A percentile compares a stretch with the other conserved stretches of the same genome.
Evolutionary conservation across 768 basidiomycete species (phyloP).

Genomic region (Mycena polygramma): DNA sequence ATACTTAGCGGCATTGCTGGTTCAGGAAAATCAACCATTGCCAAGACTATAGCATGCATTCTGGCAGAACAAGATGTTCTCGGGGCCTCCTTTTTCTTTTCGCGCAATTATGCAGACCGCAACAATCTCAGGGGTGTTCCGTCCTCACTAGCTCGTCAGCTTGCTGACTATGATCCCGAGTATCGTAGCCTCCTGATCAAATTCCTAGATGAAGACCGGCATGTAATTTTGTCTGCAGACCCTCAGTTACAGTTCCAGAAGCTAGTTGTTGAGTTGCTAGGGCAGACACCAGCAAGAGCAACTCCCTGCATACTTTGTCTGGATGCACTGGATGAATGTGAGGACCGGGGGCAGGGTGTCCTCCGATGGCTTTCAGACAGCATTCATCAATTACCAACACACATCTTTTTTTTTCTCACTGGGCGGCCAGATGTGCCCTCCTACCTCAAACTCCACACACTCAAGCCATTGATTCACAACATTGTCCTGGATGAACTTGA

Average conservation of each 20-base stretch:
- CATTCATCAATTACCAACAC: background rate
- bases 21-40: conserved; percentile 24
- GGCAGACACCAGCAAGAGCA: background rate
- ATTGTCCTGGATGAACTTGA: background rate
- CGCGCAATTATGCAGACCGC: conserved; percentile 5
- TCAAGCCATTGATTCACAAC: background rate
- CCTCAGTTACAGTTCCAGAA: conserved; percentile 13
- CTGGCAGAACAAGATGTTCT: background rate
- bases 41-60: conserved; percentile 14
- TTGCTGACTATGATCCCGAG: conserved; percentile 7
- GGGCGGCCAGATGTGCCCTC: conserved; percentile 29
- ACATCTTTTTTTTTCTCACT: conserved; percentile 22
- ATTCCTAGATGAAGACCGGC: background rate
- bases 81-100: conserved; percentile 31
- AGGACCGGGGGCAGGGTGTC: conserved; percentile 10
- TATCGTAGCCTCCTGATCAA: conserved; percentile 1
- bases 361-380: conserved; percentile 17
- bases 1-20: conserved; percentile 10
- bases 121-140: background rate
- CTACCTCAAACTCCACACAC: conserved; percentile 3
- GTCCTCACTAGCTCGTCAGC: background rate
- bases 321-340: conserved; percentile 21
- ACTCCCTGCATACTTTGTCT: conserved; percentile 9
- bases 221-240: background rate
- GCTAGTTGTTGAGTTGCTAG: conserved; percentile 12